Percentiles rank a stretch among this genome's conserved stretches.
Evolutionary conservation across 2,329 filamentous ascomycete species (phyloP).

Genomic region (Exophiala bonariae): DNA sequence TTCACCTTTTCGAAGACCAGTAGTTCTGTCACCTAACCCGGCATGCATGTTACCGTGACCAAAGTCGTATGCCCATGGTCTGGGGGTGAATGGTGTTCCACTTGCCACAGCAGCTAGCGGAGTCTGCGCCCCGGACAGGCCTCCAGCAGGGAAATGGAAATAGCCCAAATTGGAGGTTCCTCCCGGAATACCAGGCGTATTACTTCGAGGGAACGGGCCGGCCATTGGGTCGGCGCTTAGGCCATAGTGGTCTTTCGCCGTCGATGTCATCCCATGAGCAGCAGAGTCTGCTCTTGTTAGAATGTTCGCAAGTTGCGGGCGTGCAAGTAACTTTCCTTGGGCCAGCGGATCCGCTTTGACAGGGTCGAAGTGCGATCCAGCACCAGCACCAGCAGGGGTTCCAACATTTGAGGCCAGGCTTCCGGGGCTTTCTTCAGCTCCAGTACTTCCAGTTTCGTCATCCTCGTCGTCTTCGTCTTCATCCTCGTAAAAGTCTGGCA

Average conservation of each 20-base stretch:
- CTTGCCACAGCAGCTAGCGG: conserved; percentile 48
- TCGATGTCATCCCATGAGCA: conserved; percentile 35
- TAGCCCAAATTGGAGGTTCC: conserved; percentile 52
- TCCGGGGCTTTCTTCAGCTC: neutral
- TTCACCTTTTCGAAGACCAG: neutral
- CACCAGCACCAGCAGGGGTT: neutral
- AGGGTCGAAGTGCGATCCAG: neutral
- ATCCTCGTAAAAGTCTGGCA: conserved; percentile 94
- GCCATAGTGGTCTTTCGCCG: conserved; percentile 2
- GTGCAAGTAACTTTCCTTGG: conserved; percentile 12
- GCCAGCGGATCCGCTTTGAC: neutral
- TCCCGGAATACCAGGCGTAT: conserved; percentile 49
- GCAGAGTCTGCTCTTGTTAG: conserved; percentile 31
- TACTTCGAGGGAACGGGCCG: conserved; percentile 43
- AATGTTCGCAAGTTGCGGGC: conserved; percentile 34
- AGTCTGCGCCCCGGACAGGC: conserved; percentile 49
- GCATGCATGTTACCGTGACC: neutral
- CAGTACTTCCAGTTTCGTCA: conserved; percentile 31
- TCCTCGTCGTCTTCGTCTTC: conserved; percentile 59
- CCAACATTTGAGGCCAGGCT: neutral
- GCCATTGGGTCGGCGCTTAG: conserved; percentile 40
- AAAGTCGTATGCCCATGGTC: conserved; percentile 26
- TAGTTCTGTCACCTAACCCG: neutral
- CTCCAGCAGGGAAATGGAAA: conserved; percentile 49
- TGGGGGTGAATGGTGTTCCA: conserved; percentile 39